Evolutionary conservation across 768 basidiomycete species (phyloP), one percentile per base, ranked within the genome.

Genomic region (Gloeostereum incarnatum): DNA sequence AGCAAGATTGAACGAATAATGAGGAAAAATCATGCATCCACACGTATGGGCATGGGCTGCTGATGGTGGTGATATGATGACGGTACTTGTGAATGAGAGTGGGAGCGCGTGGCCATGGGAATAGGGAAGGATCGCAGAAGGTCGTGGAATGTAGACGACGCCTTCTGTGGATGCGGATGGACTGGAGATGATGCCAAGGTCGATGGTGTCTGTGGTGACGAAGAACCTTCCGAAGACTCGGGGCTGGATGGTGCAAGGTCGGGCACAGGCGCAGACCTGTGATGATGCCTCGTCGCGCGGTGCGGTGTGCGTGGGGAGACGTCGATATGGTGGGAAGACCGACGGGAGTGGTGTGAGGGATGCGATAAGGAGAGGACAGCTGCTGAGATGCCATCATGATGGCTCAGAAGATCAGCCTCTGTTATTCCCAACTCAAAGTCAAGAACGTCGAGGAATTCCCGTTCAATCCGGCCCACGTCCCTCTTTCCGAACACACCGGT

Each of bases 401-500:
- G 68, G 36, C 55, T 57, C 35, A 85, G 66, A 42, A 86, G 46
- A 49, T 85, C 82, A 27, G 64, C 63, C 49, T 85, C 82, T 38
- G 70, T 59, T 45, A 87, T 58, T 40, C 68, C 63, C 27, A 87
- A 68, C 52, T 86, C 78, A 49, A 81, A 87, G 54, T 84, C 78
- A 44, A 87, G 70, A 26, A 87, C 83, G 45, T 81, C 80, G 34
- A 86, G 71, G 57, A 82, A 85, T 59, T 87, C 84, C 49, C 84
- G 75, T 59, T 87, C 83, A 52, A 86, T 85, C 47, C 83, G 73
- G 32, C 81, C 82, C 19, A 85, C 73, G 49, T 87, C 84, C 27
- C 83, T 74, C 56, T 83, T 84, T 47, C 83, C 81, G 53, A 87
- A 87, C 19, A 86, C 78, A 21, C 80, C 79, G 0, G 84, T 84